A percentile compares a stretch with the other conserved stretches of the same genome.
phyloP scores from a whole-genome alignment of 2,329 filamentous ascomycete genomes.

The Knufia fluminis region DNA sequence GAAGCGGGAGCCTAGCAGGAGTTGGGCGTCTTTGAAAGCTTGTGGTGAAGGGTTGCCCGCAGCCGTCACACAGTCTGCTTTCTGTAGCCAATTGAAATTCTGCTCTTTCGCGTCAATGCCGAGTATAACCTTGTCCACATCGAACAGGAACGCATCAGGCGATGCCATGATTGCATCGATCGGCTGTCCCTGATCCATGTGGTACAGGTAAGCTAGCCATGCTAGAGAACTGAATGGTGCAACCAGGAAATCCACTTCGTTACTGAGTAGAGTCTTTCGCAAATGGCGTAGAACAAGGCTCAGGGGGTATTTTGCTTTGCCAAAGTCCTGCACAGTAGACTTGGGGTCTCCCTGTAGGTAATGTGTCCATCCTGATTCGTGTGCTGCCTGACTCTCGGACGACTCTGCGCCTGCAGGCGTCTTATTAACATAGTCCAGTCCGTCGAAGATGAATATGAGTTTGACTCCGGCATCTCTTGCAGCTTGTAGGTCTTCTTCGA shows the following conservation, averaged over 20 bases:
- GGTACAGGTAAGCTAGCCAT: slow-evolving; percentile 59
- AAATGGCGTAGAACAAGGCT: slow-evolving; percentile 68
- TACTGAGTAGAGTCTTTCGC: slow-evolving; percentile 61
- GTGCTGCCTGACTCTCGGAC: slow-evolving; percentile 56
- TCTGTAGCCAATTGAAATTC: slow-evolving; percentile 53
- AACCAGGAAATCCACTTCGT: slow-evolving; percentile 65
- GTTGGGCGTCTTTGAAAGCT: slow-evolving; percentile 71
- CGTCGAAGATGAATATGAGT: slow-evolving; percentile 89
- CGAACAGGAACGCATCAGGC: slow-evolving; percentile 76
- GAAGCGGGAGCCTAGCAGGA: slow-evolving; percentile 76
- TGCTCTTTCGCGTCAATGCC: slow-evolving; percentile 47
- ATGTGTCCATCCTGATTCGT: slow-evolving; percentile 72
- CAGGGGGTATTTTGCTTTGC: slow-evolving; percentile 46
- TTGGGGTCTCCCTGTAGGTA: slow-evolving; percentile 75
- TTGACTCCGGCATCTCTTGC: slow-evolving; percentile 62
- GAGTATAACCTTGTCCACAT: slow-evolving; percentile 66
- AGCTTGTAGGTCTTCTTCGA: slow-evolving; percentile 65
- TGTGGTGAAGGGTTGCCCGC: slow-evolving; percentile 56
- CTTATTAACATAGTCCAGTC: slow-evolving; percentile 68
- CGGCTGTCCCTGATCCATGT: slow-evolving; percentile 47
- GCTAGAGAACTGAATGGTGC: slow-evolving; percentile 81
- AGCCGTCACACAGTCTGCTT: slow-evolving; percentile 60
- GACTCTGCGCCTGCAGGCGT: slow-evolving; percentile 51
- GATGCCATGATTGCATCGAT: slow-evolving; percentile 71
- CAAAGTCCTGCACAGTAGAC: slow-evolving; percentile 73